Evolutionary conservation across 768 basidiomycete species (phyloP), one percentile per base, ranked within the genome.

Genomic region (Hericium erinaceus): DNA sequence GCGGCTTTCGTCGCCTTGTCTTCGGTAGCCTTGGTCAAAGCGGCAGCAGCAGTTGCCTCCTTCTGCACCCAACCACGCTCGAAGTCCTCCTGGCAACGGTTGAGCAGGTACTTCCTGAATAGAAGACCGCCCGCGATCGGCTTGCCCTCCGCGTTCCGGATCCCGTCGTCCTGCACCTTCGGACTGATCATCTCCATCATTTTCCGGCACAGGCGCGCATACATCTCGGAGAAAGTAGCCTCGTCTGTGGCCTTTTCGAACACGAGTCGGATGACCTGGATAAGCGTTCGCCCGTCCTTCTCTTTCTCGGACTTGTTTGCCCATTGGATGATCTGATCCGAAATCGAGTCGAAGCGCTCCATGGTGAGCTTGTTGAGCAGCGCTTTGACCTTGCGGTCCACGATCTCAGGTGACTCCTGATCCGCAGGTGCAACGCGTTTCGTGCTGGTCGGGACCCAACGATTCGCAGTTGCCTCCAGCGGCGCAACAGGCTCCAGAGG

Each of bases 161-260:
- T 89, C 10, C 86, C 84, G 58, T 93, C 90, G 68, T 98, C 95
- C 64, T 87, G 86, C 5, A 98, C 91, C 59, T 88, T 84, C 33
- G 85, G 77, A 57, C 86, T 91, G 69, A 98, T 89, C 68, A 83
- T 84, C 73, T 94, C 92, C 89, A 95, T 91, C 83, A 98, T 89
- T 80, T 93, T 91, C 63, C 92, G 79, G 69, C 95, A 98, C 40
- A 99, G 77, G 37, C 89, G 85, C 33, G 95, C 95, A 70, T 99
- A 98, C 92, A 98, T 98, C 76, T 92, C 89, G 2, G 92, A 95
- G 89, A 92, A 95, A 9, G 85, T 83, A 46, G 92, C 92, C 70
- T 97, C 95, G 70, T 97, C 94, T 7, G 92, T 97, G 10, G 94
- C 95, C 78, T 95, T 97, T 72, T 97, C 95, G 70, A 97, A 98